These are phyloP conservation scores for Carex kokanica DNA, from an alignment of 176 grass and related monocot genomes.

Conservation along the genomic window DNA sequence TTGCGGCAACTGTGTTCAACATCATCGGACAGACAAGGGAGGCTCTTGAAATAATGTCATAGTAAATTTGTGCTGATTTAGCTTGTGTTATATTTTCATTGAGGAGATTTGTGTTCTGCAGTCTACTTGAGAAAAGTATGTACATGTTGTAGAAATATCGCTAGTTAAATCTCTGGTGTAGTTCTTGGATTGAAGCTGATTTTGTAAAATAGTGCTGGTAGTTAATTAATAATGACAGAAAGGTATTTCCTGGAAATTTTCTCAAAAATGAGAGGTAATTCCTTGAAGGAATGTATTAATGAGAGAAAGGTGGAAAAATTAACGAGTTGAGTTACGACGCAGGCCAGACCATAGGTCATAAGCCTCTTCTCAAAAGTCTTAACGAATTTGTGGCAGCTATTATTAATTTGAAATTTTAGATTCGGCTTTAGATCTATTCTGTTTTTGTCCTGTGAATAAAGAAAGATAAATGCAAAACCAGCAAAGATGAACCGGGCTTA, in stretches of 20 bases:
- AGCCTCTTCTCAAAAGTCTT: not conserved
- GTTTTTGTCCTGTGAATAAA: not conserved
- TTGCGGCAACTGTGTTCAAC: slow-evolving; percentile 95
- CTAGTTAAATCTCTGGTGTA: not conserved
- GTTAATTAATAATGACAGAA: not conserved
- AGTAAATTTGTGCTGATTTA: slow-evolving; percentile 22
- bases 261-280: not conserved
- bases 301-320: not conserved
- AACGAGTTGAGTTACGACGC: not conserved
- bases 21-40: slow-evolving; percentile 78
- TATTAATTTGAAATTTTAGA: not conserved
- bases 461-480: not conserved
- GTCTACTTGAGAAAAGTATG: not conserved
- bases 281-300: not conserved
- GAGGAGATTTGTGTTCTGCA: slow-evolving; percentile 5
- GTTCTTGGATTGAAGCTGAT: not conserved
- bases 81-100: slow-evolving; percentile 11
- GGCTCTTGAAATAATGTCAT: slow-evolving; percentile 82
- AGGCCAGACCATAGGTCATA: not conserved
- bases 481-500: not conserved
- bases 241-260: not conserved
- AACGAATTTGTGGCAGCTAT: not conserved
- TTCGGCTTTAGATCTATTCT: not conserved
- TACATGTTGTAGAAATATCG: slow-evolving; percentile 13
- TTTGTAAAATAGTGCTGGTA: slow-evolving; percentile 13